phyloP scores from a whole-genome alignment of 2,329 filamentous ascomycete species.

The Aspergillus aculeatinus region DNA sequence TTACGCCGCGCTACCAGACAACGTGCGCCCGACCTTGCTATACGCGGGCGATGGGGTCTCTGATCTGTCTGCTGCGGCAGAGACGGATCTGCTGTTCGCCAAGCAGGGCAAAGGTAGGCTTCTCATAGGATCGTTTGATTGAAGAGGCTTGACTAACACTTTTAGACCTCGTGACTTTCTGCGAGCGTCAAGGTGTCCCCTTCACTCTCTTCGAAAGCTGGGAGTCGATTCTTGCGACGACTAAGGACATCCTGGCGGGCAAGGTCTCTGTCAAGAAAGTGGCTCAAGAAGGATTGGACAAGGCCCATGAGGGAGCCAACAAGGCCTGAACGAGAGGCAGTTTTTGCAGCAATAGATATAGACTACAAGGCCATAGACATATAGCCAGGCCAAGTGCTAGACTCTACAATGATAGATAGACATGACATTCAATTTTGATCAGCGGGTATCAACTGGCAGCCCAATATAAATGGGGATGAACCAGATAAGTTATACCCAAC shows the following conservation, averaged over 20 bases:
- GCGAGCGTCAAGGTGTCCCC: conserved; percentile 77
- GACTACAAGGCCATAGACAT: conserved; percentile 1
- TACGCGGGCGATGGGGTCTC: conserved; percentile 95
- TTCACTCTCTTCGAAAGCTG: conserved; percentile 88
- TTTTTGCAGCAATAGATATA: conserved; percentile 6
- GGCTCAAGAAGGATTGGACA: conserved; percentile 50
- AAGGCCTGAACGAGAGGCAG: background rate
- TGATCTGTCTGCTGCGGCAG: conserved; percentile 84
- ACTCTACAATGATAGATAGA: conserved; percentile 2
- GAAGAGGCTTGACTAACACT: conserved; percentile 13
- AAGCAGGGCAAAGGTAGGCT: conserved; percentile 78
- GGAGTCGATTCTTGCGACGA: conserved; percentile 71
- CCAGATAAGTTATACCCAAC: background rate
- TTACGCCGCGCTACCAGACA: conserved; percentile 66
- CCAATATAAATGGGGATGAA: background rate
- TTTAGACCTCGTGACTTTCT: conserved; percentile 81
- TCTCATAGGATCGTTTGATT: background rate
- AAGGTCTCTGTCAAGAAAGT: conserved; percentile 69
- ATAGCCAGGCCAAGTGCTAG: background rate
- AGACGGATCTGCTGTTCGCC: conserved; percentile 91
- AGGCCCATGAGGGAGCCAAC: conserved; percentile 1
- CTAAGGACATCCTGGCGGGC: conserved; percentile 74
- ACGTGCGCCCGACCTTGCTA: conserved; percentile 76
- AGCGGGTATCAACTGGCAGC: background rate
- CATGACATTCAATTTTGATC: background rate